Conservation (phyloP, 2,329 filamentous ascomycete genomes). For the Annulohypoxylon truncatum region DNA sequence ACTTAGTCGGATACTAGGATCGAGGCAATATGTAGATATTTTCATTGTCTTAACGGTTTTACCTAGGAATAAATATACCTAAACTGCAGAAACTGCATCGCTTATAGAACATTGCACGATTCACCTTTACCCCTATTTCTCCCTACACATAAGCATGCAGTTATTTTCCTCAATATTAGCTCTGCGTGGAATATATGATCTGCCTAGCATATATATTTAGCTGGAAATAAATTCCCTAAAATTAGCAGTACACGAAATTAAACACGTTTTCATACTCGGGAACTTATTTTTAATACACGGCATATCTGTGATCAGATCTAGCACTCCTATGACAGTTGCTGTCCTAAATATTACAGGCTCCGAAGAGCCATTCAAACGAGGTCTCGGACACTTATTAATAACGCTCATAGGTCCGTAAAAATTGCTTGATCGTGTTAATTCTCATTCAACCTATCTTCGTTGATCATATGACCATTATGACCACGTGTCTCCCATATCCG, state of each 20-base stretch:
- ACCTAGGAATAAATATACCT: too few species aligned
- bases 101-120: too few species aligned
- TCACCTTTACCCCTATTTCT: not conserved
- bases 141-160: not conserved
- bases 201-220: not conserved
- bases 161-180: not conserved
- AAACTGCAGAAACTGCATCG: too few species aligned
- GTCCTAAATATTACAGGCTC: not conserved
- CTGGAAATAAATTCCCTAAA: not conserved
- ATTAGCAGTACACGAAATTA: not conserved
- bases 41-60: too few species aligned
- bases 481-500: slow-evolving; percentile 13
- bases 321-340: not conserved
- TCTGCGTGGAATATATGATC: not conserved
- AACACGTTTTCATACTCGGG: not conserved
- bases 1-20: not conserved
- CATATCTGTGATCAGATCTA: not conserved
- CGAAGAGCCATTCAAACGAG: not conserved
- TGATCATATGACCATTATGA: slow-evolving; percentile 28
- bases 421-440: slow-evolving; percentile 26
- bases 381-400: not conserved
- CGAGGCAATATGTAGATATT: not conserved
- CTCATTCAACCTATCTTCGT: slow-evolving; percentile 32
- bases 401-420: not conserved
- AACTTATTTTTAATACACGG: not conserved